Conservation (phyloP, 2,329 filamentous ascomycete species). For the Grosmannia penicillata region DNA sequence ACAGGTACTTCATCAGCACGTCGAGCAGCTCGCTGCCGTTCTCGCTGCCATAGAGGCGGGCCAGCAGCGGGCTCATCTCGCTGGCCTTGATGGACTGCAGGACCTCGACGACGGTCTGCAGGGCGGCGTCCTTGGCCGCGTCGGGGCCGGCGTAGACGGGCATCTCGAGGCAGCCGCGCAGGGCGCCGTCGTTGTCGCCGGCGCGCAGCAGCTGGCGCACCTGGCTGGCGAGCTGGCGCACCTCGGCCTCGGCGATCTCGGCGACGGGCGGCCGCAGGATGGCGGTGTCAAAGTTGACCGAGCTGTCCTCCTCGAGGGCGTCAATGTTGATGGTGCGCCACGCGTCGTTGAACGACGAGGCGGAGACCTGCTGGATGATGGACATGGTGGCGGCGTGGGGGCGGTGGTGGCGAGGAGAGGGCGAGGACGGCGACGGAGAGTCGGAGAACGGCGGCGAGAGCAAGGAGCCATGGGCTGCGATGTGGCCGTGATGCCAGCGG, state of each 20-base stretch:
- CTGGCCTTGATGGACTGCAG: constrained; percentile 91
- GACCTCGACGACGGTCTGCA: constrained; percentile 81
- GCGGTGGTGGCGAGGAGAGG: not conserved
- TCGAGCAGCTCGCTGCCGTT: constrained; percentile 78
- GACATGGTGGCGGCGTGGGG: constrained; percentile 37
- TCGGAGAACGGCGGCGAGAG: too few species aligned
- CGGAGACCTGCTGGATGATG: constrained; percentile 51
- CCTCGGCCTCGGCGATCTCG: constrained; percentile 62
- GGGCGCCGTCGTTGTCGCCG: constrained; percentile 74
- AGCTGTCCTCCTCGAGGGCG: constrained; percentile 76
- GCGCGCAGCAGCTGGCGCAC: constrained; percentile 77
- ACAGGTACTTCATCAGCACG: constrained; percentile 96
- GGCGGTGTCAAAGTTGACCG: constrained; percentile 78
- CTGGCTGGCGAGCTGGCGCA: constrained; percentile 63
- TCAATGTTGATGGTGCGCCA: constrained; percentile 93
- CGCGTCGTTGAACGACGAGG: constrained; percentile 44
- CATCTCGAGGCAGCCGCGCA: constrained; percentile 71
- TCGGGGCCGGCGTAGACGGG: constrained; percentile 58
- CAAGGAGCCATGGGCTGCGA: too few species aligned
- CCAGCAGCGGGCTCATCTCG: constrained; percentile 83
- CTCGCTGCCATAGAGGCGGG: constrained; percentile 61
- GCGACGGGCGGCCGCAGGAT: constrained; percentile 66
- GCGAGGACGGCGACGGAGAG: not conserved
- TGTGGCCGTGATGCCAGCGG: too few species aligned
- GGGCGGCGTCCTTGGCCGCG: constrained; percentile 58